Evolutionary conservation across 176 grass and related monocot genomes (phyloP).

Genomic region (Ensete glaucum): DNA sequence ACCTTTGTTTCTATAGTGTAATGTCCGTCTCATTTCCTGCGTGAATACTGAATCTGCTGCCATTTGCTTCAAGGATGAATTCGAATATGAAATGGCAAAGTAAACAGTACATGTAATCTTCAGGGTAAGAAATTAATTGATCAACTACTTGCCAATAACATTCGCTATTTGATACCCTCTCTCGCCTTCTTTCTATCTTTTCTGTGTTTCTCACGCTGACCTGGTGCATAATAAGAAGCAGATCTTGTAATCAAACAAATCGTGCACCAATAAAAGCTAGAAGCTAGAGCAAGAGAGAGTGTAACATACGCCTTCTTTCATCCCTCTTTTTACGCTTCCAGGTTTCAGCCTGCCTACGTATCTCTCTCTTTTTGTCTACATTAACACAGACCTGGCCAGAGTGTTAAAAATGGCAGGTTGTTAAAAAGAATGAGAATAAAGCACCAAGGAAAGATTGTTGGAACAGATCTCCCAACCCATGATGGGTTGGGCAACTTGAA

Average conservation of each 20-base stretch:
- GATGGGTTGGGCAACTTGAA: background rate
- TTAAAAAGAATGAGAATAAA: slow-evolving; percentile 14
- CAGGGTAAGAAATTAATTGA: background rate
- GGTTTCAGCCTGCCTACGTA: slow-evolving; percentile 39
- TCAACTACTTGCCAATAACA: background rate
- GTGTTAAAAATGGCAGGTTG: too few relatives aligned
- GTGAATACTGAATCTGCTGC: too few relatives aligned
- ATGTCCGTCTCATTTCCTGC: too few relatives aligned
- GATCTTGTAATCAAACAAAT: background rate
- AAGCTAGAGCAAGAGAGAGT: slow-evolving; percentile 7
- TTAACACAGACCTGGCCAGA: slow-evolving; percentile 63
- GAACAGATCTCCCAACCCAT: background rate
- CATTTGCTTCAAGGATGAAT: too few relatives aligned
- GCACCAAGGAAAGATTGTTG: background rate
- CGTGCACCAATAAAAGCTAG: background rate
- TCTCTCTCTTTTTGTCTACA: slow-evolving; percentile 65
- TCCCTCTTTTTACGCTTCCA: slow-evolving; percentile 64
- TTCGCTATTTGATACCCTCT: slow-evolving; percentile 16
- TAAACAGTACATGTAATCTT: too few relatives aligned
- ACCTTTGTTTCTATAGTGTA: too few relatives aligned
- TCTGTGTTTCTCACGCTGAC: slow-evolving; percentile 57
- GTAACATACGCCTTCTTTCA: slow-evolving; percentile 63
- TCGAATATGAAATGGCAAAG: too few relatives aligned
- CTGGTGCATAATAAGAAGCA: slow-evolving; percentile 19
- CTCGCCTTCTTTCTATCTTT: slow-evolving; percentile 49